phyloP scores from a whole-genome alignment of 768 basidiomycete species.

The Leccinum subgranulosum region DNA sequence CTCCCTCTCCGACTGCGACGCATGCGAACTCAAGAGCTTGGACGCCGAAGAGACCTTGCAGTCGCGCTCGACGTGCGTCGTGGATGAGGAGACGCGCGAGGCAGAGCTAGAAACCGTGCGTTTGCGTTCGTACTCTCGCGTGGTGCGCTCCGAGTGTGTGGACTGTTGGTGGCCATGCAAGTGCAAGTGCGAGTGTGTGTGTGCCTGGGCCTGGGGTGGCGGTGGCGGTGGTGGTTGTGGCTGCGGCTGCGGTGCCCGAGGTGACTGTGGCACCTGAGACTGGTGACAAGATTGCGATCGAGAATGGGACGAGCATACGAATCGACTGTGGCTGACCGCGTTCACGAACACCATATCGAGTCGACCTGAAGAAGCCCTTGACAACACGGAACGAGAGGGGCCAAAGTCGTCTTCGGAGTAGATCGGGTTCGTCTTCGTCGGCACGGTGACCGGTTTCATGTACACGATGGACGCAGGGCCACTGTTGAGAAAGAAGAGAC shows the following conservation, averaged over 20 bases:
- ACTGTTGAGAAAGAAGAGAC: slow-evolving; percentile 34
- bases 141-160: slow-evolving; percentile 18
- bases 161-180: slow-evolving; percentile 9
- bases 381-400: slow-evolving; percentile 29
- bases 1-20: slow-evolving; percentile 25
- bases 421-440: slow-evolving; percentile 70
- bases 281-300: slow-evolving; percentile 15
- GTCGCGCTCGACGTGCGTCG: slow-evolving; percentile 24
- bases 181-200: neutral
- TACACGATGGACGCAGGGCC: slow-evolving; percentile 80
- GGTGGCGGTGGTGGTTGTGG: neutral
- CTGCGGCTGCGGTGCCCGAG: neutral
- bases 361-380: slow-evolving; percentile 27
- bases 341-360: slow-evolving; percentile 30
- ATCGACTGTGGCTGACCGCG: slow-evolving; percentile 24
- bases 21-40: slow-evolving; percentile 34
- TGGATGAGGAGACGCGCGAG: slow-evolving; percentile 23
- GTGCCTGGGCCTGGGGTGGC: neutral
- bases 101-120: slow-evolving; percentile 24
- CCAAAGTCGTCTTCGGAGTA: slow-evolving; percentile 63
- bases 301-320: slow-evolving; percentile 19
- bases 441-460: slow-evolving; percentile 71
- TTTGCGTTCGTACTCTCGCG: slow-evolving; percentile 23
- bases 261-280: neutral
- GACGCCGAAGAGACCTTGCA: slow-evolving; percentile 25